These are phyloP conservation scores for Aspergillus niger DNA, from an alignment of 2,329 filamentous ascomycete genomes.

Conservation along the genomic window DNA sequence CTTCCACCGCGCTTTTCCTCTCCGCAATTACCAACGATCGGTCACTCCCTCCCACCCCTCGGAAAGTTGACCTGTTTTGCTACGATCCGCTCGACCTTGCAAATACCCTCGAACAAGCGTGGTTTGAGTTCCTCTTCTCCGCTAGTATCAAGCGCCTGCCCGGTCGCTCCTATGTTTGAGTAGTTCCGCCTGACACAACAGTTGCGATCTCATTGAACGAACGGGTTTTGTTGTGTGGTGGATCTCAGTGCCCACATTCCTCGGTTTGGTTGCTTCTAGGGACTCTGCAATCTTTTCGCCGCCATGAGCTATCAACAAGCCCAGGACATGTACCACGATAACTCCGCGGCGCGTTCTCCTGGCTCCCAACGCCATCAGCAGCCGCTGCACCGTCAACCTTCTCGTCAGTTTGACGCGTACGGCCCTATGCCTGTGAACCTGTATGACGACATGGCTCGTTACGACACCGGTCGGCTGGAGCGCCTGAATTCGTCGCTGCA, in stretches of 20 bases:
- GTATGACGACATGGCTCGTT: slow-evolving; percentile 69
- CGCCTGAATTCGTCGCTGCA: slow-evolving; percentile 61
- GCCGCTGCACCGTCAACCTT: slow-evolving; percentile 69
- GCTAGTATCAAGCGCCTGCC: slow-evolving; percentile 11
- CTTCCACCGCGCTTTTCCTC: slow-evolving; percentile 12
- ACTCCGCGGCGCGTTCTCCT: slow-evolving; percentile 70
- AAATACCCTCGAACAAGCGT: background rate
- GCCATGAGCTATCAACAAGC: slow-evolving; percentile 44
- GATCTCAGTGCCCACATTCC: slow-evolving; percentile 36
- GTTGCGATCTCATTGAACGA: slow-evolving; percentile 24
- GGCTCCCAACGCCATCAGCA: slow-evolving; percentile 69
- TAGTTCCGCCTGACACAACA: slow-evolving; percentile 24
- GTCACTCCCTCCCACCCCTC: slow-evolving; percentile 11
- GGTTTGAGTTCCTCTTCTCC: slow-evolving; percentile 2
- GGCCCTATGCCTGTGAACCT: slow-evolving; percentile 66
- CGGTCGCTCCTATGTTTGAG: slow-evolving; percentile 37
- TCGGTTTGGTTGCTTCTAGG: slow-evolving; percentile 26
- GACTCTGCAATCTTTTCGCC: slow-evolving; percentile 27
- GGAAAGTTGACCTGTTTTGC: slow-evolving; percentile 15
- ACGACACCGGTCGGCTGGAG: slow-evolving; percentile 58
- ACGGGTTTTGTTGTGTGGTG: slow-evolving; percentile 31
- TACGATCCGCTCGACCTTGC: slow-evolving; percentile 13
- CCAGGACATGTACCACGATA: slow-evolving; percentile 67
- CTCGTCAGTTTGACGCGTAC: slow-evolving; percentile 76
- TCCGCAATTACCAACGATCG: background rate